phyloP scores from a whole-genome alignment of 805 yeast species.

The Kuraishia hungarica region DNA sequence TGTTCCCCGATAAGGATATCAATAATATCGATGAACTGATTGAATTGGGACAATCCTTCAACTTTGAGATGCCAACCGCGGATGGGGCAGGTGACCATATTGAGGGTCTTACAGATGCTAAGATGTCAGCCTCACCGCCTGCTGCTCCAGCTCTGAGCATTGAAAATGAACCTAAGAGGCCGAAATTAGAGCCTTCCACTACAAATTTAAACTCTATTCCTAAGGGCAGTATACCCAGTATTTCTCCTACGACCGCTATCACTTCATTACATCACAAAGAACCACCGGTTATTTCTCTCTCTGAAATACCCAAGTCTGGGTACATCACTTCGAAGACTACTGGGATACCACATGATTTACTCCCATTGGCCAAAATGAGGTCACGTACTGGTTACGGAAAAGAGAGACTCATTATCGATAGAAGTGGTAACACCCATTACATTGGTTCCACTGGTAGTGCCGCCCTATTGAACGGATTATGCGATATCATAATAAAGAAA shows the following conservation, averaged over 20 bases:
- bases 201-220: too few species aligned
- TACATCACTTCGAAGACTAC: neutral
- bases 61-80: constrained; percentile 25
- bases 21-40: constrained; percentile 32
- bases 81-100: constrained; percentile 5
- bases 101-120: neutral
- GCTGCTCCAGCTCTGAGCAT: neutral
- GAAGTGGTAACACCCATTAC: constrained; percentile 37
- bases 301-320: neutral
- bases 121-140: neutral
- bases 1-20: constrained; percentile 36
- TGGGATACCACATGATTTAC: neutral
- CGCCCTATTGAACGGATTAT: constrained; percentile 30
- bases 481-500: constrained; percentile 32
- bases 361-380: neutral
- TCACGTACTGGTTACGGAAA: neutral
- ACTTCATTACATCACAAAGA: neutral
- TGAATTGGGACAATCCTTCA: constrained; percentile 24
- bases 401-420: constrained; percentile 32
- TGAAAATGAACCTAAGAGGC: neutral
- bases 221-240: too few species aligned
- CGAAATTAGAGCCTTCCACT: too few species aligned
- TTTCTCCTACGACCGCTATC: too few species aligned
- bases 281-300: neutral
- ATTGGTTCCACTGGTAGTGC: constrained; percentile 40